Base-by-base conservation (phyloP, 2,329 filamentous ascomycete genomes). In the Talaromyces sp. region DNA sequence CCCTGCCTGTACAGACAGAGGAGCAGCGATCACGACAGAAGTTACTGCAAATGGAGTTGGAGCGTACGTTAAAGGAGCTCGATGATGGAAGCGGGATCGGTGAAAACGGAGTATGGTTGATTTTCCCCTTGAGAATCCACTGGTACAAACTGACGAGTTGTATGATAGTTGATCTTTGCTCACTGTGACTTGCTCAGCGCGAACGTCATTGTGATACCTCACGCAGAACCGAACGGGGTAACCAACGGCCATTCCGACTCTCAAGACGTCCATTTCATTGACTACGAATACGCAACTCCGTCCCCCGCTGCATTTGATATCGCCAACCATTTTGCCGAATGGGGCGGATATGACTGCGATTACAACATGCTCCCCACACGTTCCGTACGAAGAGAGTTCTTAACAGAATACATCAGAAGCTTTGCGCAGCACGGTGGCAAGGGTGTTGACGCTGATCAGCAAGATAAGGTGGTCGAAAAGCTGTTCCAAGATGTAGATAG, bases 271-370 rank as follows among this genome's bases (percentile, higher is more conserved):
- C 86, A 85, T 72, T 98, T 99, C 78, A 99, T 99, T 75, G 95
- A 99, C 79, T 99, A 98, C 80, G 95, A 99, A 77, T 99, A 99
- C 77, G 92, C 93, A 14, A 95, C 92, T 4, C 93, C 95, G 2
- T 93, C 93, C 0, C 93, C 93, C 1, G 92, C 93, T 3, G 93
- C 93, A 1, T 99, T 99, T 77, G 95, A 99, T 75, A 88, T 99
- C 69, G 89, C 93, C 58, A 99, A 99, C 79, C 95, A 99, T 81
- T 96, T 99, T 74, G 92, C 95, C 55, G 95, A 99, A 79, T 99
- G 95, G 93, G 93, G 89, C 64, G 95, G 95, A 63, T 97, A 97
- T 72, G 92, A 96, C 70, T 99, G 95, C 81, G 92, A 98, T 76
- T 93, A 90, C 79, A 86, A 80, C 70, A 88, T 89, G 68, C 83